Evolutionary conservation across 2,329 filamentous ascomycete genomes (phyloP), one percentile per base, ranked within the genome.

Genomic region (Paraphaeosphaeria sporulosa): DNA sequence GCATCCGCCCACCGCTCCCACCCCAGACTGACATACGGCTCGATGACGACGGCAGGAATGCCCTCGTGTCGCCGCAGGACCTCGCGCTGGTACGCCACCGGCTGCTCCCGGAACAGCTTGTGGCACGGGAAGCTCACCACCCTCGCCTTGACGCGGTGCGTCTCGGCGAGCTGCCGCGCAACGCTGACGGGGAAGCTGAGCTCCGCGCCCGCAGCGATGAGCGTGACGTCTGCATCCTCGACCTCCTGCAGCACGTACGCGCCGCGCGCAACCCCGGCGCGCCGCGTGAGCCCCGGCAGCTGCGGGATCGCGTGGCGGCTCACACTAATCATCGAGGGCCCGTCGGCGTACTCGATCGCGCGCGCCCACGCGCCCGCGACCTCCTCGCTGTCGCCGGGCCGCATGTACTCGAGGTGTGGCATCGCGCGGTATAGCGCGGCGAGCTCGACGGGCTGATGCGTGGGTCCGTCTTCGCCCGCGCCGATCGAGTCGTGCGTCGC

Each of bases 391-490:
- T 89, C 86, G 44, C 81, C 80, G 0, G 87, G 87, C 0, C 87
- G 84, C 48, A 89, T 85, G 70, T 88, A 88, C 0, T 84, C 74
- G 1, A 89, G 64, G 62, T 88, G 87, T 0, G 86, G 87, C 86
- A 89, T 89, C 8, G 86, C 83, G 2, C 87, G 83, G 71, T 86
- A 89, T 2, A 89, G 76, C 0, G 82, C 72, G 6, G 83, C 82
- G 0, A 89, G 78, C 34, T 82, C 86, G 23, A 89, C 82, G 1
- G 87, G 86, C 69, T 89, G 87, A 63, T 89, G 87, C 0, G 87
- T 89, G 0, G 86, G 87, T 0, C 86, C 86, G 63, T 88, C 83
- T 64, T 88, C 83, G 1, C 86, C 86, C 13, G 80, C 83, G 43
- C 58, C 64, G 48, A 88, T 85, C 8, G 80, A 84, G 71, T 89